Conservation (phyloP, 2,329 filamentous ascomycete genomes). For the Fusarium chuoi region DNA sequence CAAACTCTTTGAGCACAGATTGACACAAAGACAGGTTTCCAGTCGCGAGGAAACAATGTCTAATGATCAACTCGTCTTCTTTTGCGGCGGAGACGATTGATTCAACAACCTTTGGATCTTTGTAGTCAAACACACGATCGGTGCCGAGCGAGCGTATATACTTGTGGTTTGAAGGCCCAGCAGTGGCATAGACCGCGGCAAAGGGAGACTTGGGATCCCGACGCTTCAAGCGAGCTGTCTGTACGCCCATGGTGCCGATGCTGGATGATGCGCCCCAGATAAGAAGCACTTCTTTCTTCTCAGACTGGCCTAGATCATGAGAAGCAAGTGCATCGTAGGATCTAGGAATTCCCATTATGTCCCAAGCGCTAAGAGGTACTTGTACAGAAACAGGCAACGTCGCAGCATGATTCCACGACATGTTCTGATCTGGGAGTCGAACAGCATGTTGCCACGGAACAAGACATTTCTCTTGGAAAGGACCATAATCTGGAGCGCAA, state of each 20-base stretch:
- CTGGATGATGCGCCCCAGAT: conserved; percentile 59
- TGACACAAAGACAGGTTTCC: conserved; percentile 52
- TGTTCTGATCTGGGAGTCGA: conserved; percentile 45
- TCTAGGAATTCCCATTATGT: conserved; percentile 49
- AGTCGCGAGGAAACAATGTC: conserved; percentile 54
- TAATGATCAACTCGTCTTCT: conserved; percentile 50
- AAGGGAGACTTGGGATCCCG: conserved; percentile 47
- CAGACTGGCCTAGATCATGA: neutral
- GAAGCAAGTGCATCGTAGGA: conserved; percentile 16
- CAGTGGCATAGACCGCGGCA: conserved; percentile 55
- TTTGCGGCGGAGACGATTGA: conserved; percentile 50
- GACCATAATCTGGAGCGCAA: conserved; percentile 58
- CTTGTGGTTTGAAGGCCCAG: conserved; percentile 46
- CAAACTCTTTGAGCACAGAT: conserved; percentile 50
- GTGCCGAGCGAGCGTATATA: conserved; percentile 52
- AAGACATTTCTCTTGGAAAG: conserved; percentile 56
- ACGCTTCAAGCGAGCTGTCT: conserved; percentile 51
- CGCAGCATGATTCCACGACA: conserved; percentile 55
- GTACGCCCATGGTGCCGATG: conserved; percentile 57
- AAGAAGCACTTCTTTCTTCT: conserved; percentile 49
- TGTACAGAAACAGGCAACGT: conserved; percentile 52
- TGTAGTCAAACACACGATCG: conserved; percentile 56
- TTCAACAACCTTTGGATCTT: conserved; percentile 42
- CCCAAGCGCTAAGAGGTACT: conserved; percentile 53
- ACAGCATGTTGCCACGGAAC: conserved; percentile 55